Conservation (phyloP, 371 early-diverging fungal species). For the Smittium culicis region DNA sequence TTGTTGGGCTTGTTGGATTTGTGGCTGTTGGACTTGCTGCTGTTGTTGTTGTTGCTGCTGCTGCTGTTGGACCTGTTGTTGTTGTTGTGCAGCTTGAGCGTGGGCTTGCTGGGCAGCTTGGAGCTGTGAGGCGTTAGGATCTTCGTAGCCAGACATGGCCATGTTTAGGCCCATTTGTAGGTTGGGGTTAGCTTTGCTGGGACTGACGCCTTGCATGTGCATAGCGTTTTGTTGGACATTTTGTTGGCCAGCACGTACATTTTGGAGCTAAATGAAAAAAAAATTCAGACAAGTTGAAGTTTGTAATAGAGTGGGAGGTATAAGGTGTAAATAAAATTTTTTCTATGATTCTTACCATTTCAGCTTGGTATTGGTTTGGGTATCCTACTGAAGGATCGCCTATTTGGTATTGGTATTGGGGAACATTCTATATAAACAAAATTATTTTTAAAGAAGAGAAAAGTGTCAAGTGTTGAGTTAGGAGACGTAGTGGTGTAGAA, state of each 20-base stretch:
- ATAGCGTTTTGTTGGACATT: not conserved
- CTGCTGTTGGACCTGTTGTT: too few relatives aligned
- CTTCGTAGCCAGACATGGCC: not conserved
- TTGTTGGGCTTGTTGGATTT: not conserved
- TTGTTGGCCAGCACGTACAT: not conserved
- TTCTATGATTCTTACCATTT: slow-evolving; percentile 6
- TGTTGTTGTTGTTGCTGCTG: too few relatives aligned
- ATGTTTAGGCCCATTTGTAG: not conserved
- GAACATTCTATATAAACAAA: not conserved
- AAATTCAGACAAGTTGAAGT: not conserved
- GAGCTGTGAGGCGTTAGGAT: too few relatives aligned
- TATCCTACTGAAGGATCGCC: not conserved
- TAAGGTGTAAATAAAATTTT: too few relatives aligned
- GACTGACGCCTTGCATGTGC: not conserved
- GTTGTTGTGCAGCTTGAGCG: too few relatives aligned
- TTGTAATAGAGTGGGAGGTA: too few relatives aligned
- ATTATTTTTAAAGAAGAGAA: not conserved
- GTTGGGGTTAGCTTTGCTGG: not conserved
- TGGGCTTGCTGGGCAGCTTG: too few relatives aligned
- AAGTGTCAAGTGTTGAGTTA: not conserved
- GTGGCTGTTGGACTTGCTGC: too few relatives aligned
- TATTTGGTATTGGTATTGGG: slow-evolving; percentile 9
- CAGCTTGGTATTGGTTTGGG: not conserved
- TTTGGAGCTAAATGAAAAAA: not conserved
- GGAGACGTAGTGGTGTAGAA: too few relatives aligned